Conservation (phyloP, 164 flowering plant species). For the Stephania cephalantha region DNA sequence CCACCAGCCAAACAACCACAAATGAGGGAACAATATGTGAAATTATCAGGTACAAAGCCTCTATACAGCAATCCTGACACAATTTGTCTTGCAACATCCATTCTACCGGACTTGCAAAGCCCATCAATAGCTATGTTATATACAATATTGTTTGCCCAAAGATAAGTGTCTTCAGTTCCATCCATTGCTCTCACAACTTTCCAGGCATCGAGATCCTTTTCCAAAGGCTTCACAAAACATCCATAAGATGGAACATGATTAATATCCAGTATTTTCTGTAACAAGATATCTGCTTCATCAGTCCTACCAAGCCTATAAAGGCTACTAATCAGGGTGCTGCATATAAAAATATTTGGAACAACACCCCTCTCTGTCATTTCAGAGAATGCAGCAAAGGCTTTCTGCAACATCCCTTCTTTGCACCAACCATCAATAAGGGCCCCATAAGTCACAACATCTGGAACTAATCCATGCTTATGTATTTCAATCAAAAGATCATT, state of each 20-base stretch:
- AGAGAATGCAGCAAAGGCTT: conserved; percentile 46
- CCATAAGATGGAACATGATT: conserved; percentile 21
- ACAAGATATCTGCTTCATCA: conserved; percentile 54
- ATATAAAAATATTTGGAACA: conserved; percentile 49
- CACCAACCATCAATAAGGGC: conserved; percentile 77
- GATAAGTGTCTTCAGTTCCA: conserved; percentile 24
- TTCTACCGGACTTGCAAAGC: conserved; percentile 59
- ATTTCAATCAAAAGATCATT: conserved; percentile 50
- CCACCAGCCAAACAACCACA: conserved; percentile 56
- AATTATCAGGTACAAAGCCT: conserved; percentile 73
- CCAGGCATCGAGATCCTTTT: conserved; percentile 15
- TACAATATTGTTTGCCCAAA: conserved; percentile 45
- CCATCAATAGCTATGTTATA: conserved; percentile 64
- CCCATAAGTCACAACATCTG: conserved; percentile 64
- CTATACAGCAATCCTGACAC: conserved; percentile 31
- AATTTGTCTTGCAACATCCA: conserved; percentile 47
- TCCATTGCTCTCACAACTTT: conserved; percentile 41
- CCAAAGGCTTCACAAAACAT: conserved; percentile 15
- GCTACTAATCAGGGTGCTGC: conserved; percentile 52
- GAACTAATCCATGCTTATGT: conserved; percentile 36
- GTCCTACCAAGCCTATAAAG: conserved; percentile 54
- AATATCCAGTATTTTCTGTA: conserved; percentile 55
- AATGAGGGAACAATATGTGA: conserved; percentile 63
- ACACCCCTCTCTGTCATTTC: conserved; percentile 65
- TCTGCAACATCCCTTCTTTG: conserved; percentile 50